Conservation (phyloP, 495 filamentous ascomycete species). For the Lophiotrema nucula region DNA sequence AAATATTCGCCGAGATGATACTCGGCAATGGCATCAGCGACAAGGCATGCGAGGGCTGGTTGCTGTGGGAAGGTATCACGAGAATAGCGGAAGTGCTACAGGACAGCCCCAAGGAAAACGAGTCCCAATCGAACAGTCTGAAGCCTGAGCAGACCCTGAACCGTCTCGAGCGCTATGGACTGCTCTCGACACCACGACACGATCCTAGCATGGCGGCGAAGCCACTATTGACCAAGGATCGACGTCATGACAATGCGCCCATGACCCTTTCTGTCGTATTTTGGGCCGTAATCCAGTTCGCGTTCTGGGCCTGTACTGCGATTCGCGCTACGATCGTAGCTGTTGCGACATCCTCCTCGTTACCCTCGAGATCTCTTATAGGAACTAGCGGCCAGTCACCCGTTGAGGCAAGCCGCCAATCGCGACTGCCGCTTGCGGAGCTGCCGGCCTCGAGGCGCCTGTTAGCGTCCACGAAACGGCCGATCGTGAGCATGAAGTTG, state of each 20-base stretch:
- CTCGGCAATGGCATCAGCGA: constrained; percentile 74
- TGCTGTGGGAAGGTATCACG: constrained; percentile 77
- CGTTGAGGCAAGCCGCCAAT: constrained; percentile 28
- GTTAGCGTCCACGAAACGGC: constrained; percentile 51
- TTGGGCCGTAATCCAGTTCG: constrained; percentile 69
- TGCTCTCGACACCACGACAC: constrained; percentile 29
- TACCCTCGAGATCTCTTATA: constrained; percentile 48
- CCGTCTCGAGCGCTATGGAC: constrained; percentile 43
- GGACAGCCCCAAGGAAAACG: constrained; percentile 20
- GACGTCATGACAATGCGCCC: constrained; percentile 11
- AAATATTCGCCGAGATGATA: constrained; percentile 83
- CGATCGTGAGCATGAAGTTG: constrained; percentile 70
- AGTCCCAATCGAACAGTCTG: constrained; percentile 16
- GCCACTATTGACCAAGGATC: constrained; percentile 12
- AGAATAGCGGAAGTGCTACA: constrained; percentile 52
- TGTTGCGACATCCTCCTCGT: constrained; percentile 51
- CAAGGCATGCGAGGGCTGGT: constrained; percentile 77
- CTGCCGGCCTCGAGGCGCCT: constrained; percentile 13
- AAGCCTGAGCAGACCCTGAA: constrained; percentile 20
- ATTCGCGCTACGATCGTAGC: constrained; percentile 61
- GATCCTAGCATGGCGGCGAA: constrained; percentile 12
- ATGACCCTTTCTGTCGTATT: constrained; percentile 50
- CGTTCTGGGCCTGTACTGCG: constrained; percentile 62
- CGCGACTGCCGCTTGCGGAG: constrained; percentile 17
- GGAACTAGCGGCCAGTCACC: constrained; percentile 30